Evolutionary conservation across 148 eudicot genomes (phyloP).

Genomic region (Limonium bicolor): DNA sequence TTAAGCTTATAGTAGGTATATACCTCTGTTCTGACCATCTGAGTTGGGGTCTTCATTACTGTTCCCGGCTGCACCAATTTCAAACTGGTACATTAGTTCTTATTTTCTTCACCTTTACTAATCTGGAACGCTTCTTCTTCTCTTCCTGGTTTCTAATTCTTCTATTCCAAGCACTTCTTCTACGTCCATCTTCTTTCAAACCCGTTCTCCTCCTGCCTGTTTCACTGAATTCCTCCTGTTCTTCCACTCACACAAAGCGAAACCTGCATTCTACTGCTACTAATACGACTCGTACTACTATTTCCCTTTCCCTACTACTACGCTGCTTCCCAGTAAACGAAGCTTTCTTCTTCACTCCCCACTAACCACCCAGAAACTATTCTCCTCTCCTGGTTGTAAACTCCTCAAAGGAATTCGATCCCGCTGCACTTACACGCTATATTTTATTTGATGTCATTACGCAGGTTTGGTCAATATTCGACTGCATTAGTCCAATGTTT

Average conservation of each 20-base stretch:
- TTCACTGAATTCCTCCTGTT: slow-evolving; percentile 6
- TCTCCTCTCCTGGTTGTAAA: slow-evolving; percentile 30
- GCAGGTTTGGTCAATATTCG: slow-evolving; percentile 45
- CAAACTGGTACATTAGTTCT: too few relatives aligned
- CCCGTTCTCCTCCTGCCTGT: slow-evolving; percentile 4
- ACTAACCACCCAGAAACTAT: slow-evolving; percentile 46
- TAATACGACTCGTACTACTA: neutral
- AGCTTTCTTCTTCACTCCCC: slow-evolving; percentile 48
- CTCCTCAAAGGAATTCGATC: slow-evolving; percentile 35
- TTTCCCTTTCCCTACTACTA: slow-evolving; percentile 8
- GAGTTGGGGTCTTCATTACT: slow-evolving; percentile 28
- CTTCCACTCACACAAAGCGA: slow-evolving; percentile 11
- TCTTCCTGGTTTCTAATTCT: slow-evolving; percentile 9
- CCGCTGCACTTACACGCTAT: slow-evolving; percentile 33
- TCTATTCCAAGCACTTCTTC: slow-evolving; percentile 9
- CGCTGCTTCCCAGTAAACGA: slow-evolving; percentile 29
- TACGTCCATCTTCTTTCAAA: slow-evolving; percentile 7
- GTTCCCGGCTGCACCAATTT: slow-evolving; percentile 9
- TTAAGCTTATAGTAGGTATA: slow-evolving; percentile 10
- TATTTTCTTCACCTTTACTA: slow-evolving; percentile 16
- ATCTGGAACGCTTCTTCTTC: slow-evolving; percentile 15
- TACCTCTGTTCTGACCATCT: slow-evolving; percentile 49
- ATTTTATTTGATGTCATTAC: slow-evolving; percentile 33
- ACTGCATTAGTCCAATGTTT: slow-evolving; percentile 31
- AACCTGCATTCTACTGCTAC: neutral